Evolutionary conservation across 345 rosid species (phyloP).

Genomic region (Stellera chamaejasme): DNA sequence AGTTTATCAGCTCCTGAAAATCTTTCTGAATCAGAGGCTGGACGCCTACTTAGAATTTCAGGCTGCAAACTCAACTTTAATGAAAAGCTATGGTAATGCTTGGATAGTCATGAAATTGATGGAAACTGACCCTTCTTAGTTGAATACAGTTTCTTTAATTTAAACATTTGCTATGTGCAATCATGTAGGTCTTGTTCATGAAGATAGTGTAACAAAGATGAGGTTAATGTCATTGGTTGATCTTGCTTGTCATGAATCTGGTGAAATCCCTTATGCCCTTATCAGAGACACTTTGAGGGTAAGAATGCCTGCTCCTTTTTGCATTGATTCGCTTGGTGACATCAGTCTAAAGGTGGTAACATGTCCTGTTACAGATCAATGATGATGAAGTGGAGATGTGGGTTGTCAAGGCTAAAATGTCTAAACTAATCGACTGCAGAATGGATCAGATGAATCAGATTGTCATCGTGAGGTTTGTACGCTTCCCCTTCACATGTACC

Average conservation of each 20-base stretch:
- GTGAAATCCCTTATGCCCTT: slow-evolving; percentile 56
- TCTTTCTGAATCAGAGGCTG: slow-evolving; percentile 71
- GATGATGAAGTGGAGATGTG: slow-evolving; percentile 83
- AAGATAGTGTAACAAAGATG: slow-evolving; percentile 85
- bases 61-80: slow-evolving; percentile 52
- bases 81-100: slow-evolving; percentile 65
- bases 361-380: slow-evolving; percentile 35
- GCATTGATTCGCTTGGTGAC: slow-evolving; percentile 9
- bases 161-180: slow-evolving; percentile 2
- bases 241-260: slow-evolving; percentile 61
- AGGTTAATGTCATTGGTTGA: slow-evolving; percentile 75
- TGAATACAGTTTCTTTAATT: neutral
- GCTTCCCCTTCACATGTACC: neutral
- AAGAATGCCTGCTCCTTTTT: slow-evolving; percentile 7
- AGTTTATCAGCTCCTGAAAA: slow-evolving; percentile 75
- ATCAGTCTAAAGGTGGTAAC: neutral
- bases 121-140: neutral
- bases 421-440: slow-evolving; percentile 71
- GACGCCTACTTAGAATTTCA: slow-evolving; percentile 75
- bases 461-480: slow-evolving; percentile 53
- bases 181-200: slow-evolving; percentile 68
- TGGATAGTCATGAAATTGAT: neutral
- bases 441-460: slow-evolving; percentile 93
- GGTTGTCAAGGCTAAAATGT: slow-evolving; percentile 84
- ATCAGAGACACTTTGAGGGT: slow-evolving; percentile 73